Percentiles rank a stretch among this genome's conserved stretches.
Conservation (phyloP, 2,329 filamentous ascomycete species). For the Coccinonectria pachysandricola region DNA sequence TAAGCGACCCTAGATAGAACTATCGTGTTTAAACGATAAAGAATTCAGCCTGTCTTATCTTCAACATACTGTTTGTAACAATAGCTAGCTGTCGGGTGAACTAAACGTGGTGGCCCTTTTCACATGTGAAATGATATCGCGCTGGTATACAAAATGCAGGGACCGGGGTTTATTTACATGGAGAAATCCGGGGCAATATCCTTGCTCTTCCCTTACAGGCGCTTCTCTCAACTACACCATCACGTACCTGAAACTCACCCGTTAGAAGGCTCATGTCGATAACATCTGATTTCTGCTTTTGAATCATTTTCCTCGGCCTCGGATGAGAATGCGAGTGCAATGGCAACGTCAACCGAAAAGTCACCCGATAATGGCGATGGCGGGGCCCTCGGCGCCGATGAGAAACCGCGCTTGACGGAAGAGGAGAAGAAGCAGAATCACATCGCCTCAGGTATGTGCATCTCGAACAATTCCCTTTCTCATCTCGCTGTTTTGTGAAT, state of each 20-base stretch:
- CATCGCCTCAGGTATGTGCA: slow-evolving; percentile 39
- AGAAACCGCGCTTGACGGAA: slow-evolving; percentile 41
- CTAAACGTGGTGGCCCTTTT: background rate
- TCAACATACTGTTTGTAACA: no score
- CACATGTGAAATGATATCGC: background rate
- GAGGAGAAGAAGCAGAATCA: slow-evolving; percentile 47
- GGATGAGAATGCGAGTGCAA: no score
- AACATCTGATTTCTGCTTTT: no score
- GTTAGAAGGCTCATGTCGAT: slow-evolving; percentile 1
- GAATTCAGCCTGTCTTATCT: no score
- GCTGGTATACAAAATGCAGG: slow-evolving; percentile 12
- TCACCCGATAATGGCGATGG: slow-evolving; percentile 15
- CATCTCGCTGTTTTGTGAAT: background rate
- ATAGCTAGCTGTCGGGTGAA: no score
- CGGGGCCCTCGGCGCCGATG: slow-evolving; percentile 23
- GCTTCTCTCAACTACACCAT: no score
- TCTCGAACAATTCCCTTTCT: background rate
- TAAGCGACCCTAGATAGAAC: no score
- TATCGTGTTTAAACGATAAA: no score
- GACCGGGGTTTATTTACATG: slow-evolving; percentile 17
- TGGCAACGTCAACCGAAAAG: slow-evolving; percentile 22
- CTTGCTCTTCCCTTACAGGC: slow-evolving; percentile 15
- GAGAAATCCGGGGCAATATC: slow-evolving; percentile 24
- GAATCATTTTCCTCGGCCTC: no score
- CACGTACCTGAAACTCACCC: no score